phyloP scores from a whole-genome alignment of 2,329 filamentous ascomycete genomes.

The Pyricularia pennisetigena region DNA sequence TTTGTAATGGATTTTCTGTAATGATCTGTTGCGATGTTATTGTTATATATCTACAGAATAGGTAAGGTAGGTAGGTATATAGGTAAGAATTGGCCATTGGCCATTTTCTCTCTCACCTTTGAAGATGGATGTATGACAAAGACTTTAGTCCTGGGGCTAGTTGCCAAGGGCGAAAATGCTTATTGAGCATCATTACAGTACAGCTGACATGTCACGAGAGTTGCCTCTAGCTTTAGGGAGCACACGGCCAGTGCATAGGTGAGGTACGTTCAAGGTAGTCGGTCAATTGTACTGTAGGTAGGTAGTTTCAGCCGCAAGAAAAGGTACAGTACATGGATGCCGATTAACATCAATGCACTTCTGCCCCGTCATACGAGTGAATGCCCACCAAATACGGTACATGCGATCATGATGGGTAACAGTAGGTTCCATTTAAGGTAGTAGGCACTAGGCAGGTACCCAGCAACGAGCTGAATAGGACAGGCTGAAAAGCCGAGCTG shows the following conservation, averaged over 20 bases:
- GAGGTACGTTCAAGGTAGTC: not conserved
- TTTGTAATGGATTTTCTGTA: not conserved
- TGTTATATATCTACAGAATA: no score
- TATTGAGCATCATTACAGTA: not conserved
- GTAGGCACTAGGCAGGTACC: no score
- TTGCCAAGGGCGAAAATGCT: not conserved
- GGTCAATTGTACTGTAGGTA: not conserved
- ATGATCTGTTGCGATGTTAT: not conserved
- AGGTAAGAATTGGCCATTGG: not conserved
- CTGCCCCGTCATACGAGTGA: not conserved
- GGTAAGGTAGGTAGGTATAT: not conserved
- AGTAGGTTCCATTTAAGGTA: not conserved
- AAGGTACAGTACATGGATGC: not conserved
- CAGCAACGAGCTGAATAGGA: not conserved
- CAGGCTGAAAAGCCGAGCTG: not conserved
- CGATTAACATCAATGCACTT: not conserved
- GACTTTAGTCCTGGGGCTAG: not conserved
- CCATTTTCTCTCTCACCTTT: not conserved
- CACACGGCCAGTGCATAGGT: no score
- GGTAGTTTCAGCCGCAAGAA: not conserved
- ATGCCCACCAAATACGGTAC: not conserved
- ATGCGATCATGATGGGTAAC: not conserved
- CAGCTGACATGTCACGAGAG: not conserved
- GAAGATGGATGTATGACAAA: not conserved
- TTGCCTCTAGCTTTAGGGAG: not conserved